Percentiles rank a stretch among this genome's conserved stretches.
These are phyloP conservation scores for Diutina sp. DNA, from an alignment of 1,139 yeast genomes.

Conservation along the genomic window DNA sequence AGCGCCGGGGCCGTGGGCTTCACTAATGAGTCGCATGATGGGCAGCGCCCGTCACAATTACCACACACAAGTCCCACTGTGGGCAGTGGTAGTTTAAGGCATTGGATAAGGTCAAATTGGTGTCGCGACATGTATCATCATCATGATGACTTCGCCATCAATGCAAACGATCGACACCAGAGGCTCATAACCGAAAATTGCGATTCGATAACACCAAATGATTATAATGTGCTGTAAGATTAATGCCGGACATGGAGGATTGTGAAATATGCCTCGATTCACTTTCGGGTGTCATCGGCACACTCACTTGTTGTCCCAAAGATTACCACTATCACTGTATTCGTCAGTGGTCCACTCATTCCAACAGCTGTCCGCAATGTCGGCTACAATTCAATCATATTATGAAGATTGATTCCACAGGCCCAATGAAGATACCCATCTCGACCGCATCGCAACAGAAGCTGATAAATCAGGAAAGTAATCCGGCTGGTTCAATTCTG, in stretches of 20 bases:
- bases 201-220: background rate
- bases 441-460: background rate
- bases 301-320: conserved; percentile 28
- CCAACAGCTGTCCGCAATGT: conserved; percentile 44
- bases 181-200: background rate
- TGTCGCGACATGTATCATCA: conserved; percentile 61
- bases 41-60: conserved; percentile 88
- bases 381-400: conserved; percentile 22
- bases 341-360: conserved; percentile 31
- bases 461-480: background rate
- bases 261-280: conserved; percentile 40
- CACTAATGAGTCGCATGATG: conserved; percentile 79
- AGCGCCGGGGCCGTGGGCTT: conserved; percentile 62
- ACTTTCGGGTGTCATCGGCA: conserved; percentile 15
- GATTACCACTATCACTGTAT: conserved; percentile 35
- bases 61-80: conserved; percentile 60
- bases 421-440: conserved; percentile 1
- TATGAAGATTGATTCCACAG: conserved; percentile 9
- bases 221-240: background rate
- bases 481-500: background rate
- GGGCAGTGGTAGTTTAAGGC: conserved; percentile 80
- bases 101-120: conserved; percentile 75
- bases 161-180: background rate
- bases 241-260: conserved; percentile 8
- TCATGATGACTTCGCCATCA: background rate